Percentiles rank a stretch among this genome's conserved stretches.
Conservation (phyloP, 805 yeast species). For the Lachancea sp. region DNA sequence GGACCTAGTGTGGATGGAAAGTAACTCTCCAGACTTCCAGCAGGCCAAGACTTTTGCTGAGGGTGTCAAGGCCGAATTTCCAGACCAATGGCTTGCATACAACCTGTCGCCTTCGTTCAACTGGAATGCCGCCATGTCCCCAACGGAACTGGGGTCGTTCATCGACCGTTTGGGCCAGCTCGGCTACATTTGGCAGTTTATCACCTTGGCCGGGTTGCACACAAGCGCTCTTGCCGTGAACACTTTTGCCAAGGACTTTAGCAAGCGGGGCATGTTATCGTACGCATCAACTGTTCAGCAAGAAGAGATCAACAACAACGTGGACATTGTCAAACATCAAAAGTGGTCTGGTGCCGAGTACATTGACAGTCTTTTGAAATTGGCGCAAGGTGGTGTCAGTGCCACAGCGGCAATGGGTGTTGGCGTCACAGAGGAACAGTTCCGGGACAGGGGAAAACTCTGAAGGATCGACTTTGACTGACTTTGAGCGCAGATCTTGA, state of each 20-base stretch:
- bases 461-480: background rate
- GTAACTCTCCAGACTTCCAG: conserved; percentile 84
- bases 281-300: conserved; percentile 85
- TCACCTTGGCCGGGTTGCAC: conserved; percentile 94
- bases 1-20: conserved; percentile 97
- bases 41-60: conserved; percentile 94
- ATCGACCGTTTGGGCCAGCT: conserved; percentile 78
- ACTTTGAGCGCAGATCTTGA: no score
- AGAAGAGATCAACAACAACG: conserved; percentile 80
- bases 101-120: conserved; percentile 96
- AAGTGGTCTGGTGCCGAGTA: conserved; percentile 99
- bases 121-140: conserved; percentile 92
- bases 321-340: conserved; percentile 95
- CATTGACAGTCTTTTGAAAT: conserved; percentile 81
- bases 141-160: conserved; percentile 83
- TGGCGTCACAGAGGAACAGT: conserved; percentile 97
- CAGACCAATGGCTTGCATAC: conserved; percentile 94
- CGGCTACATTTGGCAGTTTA: conserved; percentile 97
- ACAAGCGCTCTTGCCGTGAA: conserved; percentile 91
- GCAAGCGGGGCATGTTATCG: conserved; percentile 88
- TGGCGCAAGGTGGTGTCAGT: conserved; percentile 90
- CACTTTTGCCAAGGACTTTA: conserved; percentile 70
- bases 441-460: conserved; percentile 38
- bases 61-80: conserved; percentile 75
- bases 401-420: conserved; percentile 98